These are phyloP conservation scores for Vitrella brassicaformis DNA, from an alignment of 73 alveolate species.

Conservation along the genomic window DNA sequence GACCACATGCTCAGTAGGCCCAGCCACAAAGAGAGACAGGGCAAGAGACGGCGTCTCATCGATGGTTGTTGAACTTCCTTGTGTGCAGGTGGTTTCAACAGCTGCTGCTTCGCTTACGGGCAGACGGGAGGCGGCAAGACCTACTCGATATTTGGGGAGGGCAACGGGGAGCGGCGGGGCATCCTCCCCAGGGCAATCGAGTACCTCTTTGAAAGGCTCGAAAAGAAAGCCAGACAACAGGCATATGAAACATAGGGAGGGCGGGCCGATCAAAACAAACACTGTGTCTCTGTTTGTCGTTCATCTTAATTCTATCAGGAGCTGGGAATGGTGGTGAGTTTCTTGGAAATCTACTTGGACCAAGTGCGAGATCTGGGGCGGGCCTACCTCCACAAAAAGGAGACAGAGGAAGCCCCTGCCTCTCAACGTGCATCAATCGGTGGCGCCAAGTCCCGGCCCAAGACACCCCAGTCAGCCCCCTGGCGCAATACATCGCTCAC, in stretches of 20 bases:
- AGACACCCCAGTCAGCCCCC: no score
- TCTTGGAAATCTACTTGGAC: conserved; percentile 7
- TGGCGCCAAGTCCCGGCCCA: not conserved
- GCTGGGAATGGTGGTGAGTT: conserved; percentile 2
- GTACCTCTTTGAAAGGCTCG: not conserved
- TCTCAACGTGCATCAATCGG: not conserved
- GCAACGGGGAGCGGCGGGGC: conserved; percentile 8
- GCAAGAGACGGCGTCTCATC: not conserved
- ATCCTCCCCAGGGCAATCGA: conserved; percentile 1
- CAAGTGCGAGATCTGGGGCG: conserved; percentile 5
- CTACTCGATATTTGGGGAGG: conserved; percentile 32
- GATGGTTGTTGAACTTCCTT: not conserved
- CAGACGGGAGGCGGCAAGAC: conserved; percentile 46
- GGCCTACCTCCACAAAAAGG: not conserved
- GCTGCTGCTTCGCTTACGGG: conserved; percentile 44
- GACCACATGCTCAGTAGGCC: not conserved
- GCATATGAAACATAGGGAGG: not conserved
- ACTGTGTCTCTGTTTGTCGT: not conserved
- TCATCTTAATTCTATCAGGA: not conserved
- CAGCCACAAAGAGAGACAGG: not conserved
- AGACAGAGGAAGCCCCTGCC: not conserved
- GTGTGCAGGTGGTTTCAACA: conserved; percentile 21
- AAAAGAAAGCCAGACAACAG: not conserved
- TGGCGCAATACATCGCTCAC: no score
- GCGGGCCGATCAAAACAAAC: not conserved